A percentile compares a stretch with the other conserved stretches of the same genome.
Conservation (phyloP, 2,329 filamentous ascomycete species). For the Tolypocladium nubicola region DNA sequence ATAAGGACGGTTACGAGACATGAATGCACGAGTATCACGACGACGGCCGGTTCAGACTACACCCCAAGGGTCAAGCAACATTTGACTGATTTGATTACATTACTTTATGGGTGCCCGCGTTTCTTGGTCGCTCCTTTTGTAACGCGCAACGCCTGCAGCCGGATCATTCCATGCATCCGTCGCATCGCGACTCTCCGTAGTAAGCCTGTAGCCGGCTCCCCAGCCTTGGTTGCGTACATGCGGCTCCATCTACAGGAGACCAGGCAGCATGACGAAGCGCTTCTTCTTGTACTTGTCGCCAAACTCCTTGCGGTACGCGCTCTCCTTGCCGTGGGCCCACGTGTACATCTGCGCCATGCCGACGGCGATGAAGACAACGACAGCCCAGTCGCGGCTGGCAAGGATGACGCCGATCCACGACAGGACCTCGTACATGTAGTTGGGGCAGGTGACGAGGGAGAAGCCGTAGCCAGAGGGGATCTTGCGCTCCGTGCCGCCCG, state of each 20-base stretch:
- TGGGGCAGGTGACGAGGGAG: conserved; percentile 81
- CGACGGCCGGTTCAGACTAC: background rate
- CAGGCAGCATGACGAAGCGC: conserved; percentile 72
- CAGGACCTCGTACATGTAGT: conserved; percentile 89
- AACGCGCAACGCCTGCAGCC: background rate
- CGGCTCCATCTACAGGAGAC: conserved; percentile 47
- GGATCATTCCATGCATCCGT: background rate
- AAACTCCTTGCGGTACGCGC: conserved; percentile 80
- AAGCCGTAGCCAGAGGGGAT: conserved; percentile 85
- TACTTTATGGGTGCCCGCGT: background rate
- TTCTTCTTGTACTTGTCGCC: conserved; percentile 94
- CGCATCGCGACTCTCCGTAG: background rate
- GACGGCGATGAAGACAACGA: conserved; percentile 63
- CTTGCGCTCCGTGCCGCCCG: conserved; percentile 74
- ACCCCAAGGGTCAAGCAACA: background rate
- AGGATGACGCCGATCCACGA: conserved; percentile 79
- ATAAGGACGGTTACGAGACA: background rate
- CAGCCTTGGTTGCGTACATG: background rate
- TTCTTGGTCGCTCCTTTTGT: background rate
- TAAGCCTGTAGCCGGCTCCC: background rate
- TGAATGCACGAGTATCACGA: background rate
- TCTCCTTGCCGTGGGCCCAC: conserved; percentile 92
- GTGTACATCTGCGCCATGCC: conserved; percentile 70
- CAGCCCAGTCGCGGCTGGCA: conserved; percentile 68
- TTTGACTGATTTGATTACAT: background rate